Base-by-base conservation (phyloP, 495 filamentous ascomycete species). In the Filosporella fistucella region DNA sequence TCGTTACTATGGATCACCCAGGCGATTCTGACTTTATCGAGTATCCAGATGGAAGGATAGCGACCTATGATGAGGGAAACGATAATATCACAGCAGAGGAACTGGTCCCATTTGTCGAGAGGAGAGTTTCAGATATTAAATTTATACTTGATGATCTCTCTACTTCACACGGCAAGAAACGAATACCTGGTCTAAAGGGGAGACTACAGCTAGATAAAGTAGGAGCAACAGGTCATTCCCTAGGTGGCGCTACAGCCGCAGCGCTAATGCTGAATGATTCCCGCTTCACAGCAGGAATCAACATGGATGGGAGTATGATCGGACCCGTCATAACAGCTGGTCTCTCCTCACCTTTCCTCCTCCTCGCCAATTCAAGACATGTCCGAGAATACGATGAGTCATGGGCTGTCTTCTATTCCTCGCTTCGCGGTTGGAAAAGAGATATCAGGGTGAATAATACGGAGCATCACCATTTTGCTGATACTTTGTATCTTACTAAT, bases 191-290 rank as follows among this genome's bases (percentile, higher is more conserved):
- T n/a, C n/a, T n/a, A n/a, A n/a, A n/a, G n/a, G n/a, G n/a, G n/a
- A n/a, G n/a, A n/a, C n/a, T n/a, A n/a, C n/a, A n/a, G n/a, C n/a
- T n/a, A n/a, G n/a, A n/a, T n/a, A n/a, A n/a, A n/a, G n/a, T n/a
- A n/a, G n/a, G n/a, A n/a, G n/a, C n/a, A n/a, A n/a, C n/a, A n/a
- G 76, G 77, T 0, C 75, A 80, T 42, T 78, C 76, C 0, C 58
- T 78, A 12, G 76, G 77, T 11, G 49, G 49, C 8, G 41, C 32
- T 10, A 25, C 42, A 16, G 35, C 49, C 24, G 49, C 49, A n/a
- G 12, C 17, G 10, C 12, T 42, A 2, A 39, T 52, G 42, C 1
- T 23, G 4, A 16, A n/a, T 3, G 42, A 45, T 20, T 4, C 17
- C 6, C 32, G 34, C 10, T 40, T 52, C 24, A 14, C 21, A 12